These are phyloP conservation scores for Penicillium pancosmium DNA, from an alignment of 495 filamentous ascomycete species.

Conservation along the genomic window DNA sequence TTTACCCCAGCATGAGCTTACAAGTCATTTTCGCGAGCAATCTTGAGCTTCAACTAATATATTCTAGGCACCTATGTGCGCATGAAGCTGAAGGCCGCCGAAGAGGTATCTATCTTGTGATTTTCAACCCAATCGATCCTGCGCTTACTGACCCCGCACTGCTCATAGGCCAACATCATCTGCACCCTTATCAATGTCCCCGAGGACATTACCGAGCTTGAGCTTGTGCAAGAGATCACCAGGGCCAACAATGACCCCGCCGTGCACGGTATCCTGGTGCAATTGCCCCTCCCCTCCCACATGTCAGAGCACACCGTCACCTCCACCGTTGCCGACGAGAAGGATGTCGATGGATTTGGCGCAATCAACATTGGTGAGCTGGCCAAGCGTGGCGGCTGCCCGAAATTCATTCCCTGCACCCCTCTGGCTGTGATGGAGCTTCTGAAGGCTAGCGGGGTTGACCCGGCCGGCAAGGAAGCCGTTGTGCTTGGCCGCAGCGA, in stretches of 20 bases:
- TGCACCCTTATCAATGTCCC: constrained; percentile 84
- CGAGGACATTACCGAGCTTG: constrained; percentile 77
- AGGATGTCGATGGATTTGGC: constrained; percentile 98
- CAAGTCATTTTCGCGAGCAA: not conserved
- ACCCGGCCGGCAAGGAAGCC: constrained; percentile 85
- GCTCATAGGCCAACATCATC: constrained; percentile 75
- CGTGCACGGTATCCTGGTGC: constrained; percentile 91
- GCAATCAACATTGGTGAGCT: constrained; percentile 91
- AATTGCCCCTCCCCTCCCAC: constrained; percentile 84
- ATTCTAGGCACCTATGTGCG: constrained; percentile 90
- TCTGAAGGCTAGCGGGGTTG: constrained; percentile 78
- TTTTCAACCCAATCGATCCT: not conserved
- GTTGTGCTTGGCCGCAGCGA: constrained; percentile 95
- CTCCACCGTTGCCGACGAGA: constrained; percentile 85
- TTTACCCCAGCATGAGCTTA: constrained; percentile 14
- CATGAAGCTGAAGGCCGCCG: constrained; percentile 97
- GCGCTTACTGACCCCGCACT: constrained; percentile 19
- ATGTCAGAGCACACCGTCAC: constrained; percentile 89
- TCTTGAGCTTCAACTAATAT: constrained; percentile 22
- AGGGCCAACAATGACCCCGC: constrained; percentile 83
- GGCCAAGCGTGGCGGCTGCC: constrained; percentile 87
- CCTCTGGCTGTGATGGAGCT: constrained; percentile 97
- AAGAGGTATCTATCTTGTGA: constrained; percentile 69
- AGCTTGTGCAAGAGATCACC: constrained; percentile 80
- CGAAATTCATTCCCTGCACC: constrained; percentile 90